A percentile compares a stretch with the other conserved stretches of the same genome.
Evolutionary conservation across 805 yeast species (phyloP).

Genomic region (Yarrowia sp.): DNA sequence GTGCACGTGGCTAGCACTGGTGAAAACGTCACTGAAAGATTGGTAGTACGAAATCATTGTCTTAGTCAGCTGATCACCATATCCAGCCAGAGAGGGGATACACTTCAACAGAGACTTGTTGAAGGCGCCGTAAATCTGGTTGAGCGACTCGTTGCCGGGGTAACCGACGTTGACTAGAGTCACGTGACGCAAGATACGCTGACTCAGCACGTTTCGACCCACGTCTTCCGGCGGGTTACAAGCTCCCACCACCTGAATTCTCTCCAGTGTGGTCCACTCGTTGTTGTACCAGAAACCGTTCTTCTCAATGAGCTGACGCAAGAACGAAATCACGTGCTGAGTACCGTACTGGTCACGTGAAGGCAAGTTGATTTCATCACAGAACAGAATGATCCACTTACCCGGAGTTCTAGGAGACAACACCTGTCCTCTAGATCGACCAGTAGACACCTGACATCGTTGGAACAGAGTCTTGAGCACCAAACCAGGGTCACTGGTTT

Average conservation of each 20-base stretch:
- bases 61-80: constrained; percentile 49
- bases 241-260: constrained; percentile 87
- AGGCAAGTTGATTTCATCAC: constrained; percentile 90
- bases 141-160: constrained; percentile 62
- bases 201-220: constrained; percentile 60
- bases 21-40: constrained; percentile 1
- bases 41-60: constrained; percentile 70
- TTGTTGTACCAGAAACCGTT: constrained; percentile 73
- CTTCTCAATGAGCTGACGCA: constrained; percentile 72
- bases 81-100: constrained; percentile 61
- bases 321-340: constrained; percentile 64
- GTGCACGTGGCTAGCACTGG: constrained; percentile 46
- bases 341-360: constrained; percentile 67
- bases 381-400: constrained; percentile 75
- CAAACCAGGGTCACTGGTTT: constrained; percentile 64
- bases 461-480: constrained; percentile 68
- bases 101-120: constrained; percentile 54
- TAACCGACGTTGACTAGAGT: constrained; percentile 72
- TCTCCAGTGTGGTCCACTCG: constrained; percentile 63
- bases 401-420: constrained; percentile 62
- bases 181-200: constrained; percentile 65
- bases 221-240: constrained; percentile 86
- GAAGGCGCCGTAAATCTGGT: constrained; percentile 65
- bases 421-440: constrained; percentile 32
- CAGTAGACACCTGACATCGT: constrained; percentile 55